Conservation (phyloP, 1,284 basidiomycete species). For the Entoloma clypeatum region DNA sequence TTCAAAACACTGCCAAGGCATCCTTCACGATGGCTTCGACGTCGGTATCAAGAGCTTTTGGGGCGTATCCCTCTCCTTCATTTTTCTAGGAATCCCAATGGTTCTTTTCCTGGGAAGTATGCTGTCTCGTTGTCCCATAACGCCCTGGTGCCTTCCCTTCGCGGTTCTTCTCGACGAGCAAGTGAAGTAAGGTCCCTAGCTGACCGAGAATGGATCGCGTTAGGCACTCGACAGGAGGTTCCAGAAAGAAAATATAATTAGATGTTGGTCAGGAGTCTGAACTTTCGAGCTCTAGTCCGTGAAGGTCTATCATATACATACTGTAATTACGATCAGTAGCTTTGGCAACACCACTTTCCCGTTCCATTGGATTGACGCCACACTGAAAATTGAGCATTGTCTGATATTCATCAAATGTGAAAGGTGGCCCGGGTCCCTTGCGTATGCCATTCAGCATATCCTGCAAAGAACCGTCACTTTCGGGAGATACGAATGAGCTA, state of each 20-base stretch:
- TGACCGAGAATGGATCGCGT: conserved; percentile 29
- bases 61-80: conserved; percentile 52
- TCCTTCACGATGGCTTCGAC: conserved; percentile 57
- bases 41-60: conserved; percentile 61
- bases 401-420: conserved; percentile 89
- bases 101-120: conserved; percentile 18
- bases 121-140: conserved; percentile 25
- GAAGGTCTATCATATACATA: conserved; percentile 79
- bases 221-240: conserved; percentile 8
- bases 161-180: conserved; percentile 16
- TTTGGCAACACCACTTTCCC: conserved; percentile 45
- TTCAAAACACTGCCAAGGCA: conserved; percentile 23
- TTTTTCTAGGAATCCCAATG: conserved; percentile 24
- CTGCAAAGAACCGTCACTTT: conserved; percentile 35
- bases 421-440: conserved; percentile 46
- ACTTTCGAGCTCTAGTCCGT: conserved; percentile 68
- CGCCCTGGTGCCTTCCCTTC: conserved; percentile 17
- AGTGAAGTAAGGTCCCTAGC: conserved; percentile 24
- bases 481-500: not conserved
- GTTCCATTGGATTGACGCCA: conserved; percentile 62
- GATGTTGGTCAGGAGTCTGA: conserved; percentile 26
- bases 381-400: conserved; percentile 86
- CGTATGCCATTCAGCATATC: conserved; percentile 72
- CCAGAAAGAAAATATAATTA: conserved; percentile 9
- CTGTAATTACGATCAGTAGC: conserved; percentile 68